Percentiles rank a stretch among this genome's conserved stretches.
These are phyloP conservation scores for Solanum habrochaites DNA, from an alignment of 257 asterid species.

Conservation along the genomic window DNA sequence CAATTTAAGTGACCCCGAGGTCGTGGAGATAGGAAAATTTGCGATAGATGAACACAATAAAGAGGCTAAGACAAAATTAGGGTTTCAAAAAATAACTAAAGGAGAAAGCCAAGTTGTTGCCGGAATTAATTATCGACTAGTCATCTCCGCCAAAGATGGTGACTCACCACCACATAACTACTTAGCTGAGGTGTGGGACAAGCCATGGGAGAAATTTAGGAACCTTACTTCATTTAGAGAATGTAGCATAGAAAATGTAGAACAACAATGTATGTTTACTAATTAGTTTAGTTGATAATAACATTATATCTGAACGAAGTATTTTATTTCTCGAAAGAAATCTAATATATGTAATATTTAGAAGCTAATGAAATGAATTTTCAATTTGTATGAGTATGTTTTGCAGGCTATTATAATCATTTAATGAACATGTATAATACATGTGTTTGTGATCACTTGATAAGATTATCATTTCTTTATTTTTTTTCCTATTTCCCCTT, in stretches of 20 bases:
- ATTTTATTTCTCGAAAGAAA: neutral
- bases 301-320: neutral
- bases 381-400: neutral
- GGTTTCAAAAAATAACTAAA: constrained; percentile 2
- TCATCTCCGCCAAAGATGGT: constrained; percentile 12
- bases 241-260: neutral
- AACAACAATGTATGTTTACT: neutral
- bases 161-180: neutral
- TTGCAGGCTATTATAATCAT: too few relatives aligned
- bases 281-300: neutral
- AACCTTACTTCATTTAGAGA: constrained; percentile 19
- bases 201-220: constrained; percentile 5
- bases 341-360: neutral
- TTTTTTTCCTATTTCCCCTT: too few relatives aligned
- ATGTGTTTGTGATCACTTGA: too few relatives aligned
- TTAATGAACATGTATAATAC: too few relatives aligned
- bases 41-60: constrained; percentile 31
- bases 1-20: constrained; percentile 7
- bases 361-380: neutral
- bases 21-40: constrained; percentile 14
- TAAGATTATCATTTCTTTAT: too few relatives aligned
- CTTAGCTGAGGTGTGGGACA: constrained; percentile 19
- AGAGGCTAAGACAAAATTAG: neutral
- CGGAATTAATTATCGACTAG: constrained; percentile 21
- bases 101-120: constrained; percentile 23